phyloP scores from a whole-genome alignment of 441 rosid genomes.

The Omphalea diandra region DNA sequence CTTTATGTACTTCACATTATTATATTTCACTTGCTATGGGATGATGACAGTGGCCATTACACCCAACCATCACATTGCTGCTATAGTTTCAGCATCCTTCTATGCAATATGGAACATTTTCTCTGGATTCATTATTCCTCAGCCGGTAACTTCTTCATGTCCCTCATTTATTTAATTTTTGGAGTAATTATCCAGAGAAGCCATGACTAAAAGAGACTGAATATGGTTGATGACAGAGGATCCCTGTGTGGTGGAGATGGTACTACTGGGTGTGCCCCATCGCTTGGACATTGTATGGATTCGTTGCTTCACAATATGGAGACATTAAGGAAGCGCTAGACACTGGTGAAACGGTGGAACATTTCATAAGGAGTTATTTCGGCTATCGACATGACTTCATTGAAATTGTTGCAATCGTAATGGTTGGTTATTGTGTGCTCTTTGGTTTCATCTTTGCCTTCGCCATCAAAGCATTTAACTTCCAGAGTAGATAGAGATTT shows the following conservation, averaged over 20 bases:
- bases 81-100: conserved; percentile 40
- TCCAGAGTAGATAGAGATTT: conserved; percentile 51
- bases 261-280: conserved; percentile 71
- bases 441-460: conserved; percentile 64
- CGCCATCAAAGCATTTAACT: conserved; percentile 65
- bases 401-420: conserved; percentile 45
- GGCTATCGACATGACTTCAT: conserved; percentile 58
- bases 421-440: conserved; percentile 44
- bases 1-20: conserved; percentile 52
- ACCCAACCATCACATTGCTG: conserved; percentile 51
- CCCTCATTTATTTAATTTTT: neutral
- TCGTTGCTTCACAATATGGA: conserved; percentile 71
- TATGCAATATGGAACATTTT: conserved; percentile 51
- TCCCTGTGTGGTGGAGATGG: conserved; percentile 92
- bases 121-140: conserved; percentile 58
- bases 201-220: neutral
- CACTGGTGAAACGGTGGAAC: conserved; percentile 47
- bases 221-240: conserved; percentile 46
- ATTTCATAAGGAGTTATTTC: conserved; percentile 52
- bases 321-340: conserved; percentile 46
- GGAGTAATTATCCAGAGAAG: neutral
- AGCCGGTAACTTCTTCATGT: conserved; percentile 31
- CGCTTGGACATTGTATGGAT: conserved; percentile 73
- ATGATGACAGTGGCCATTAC: conserved; percentile 66
- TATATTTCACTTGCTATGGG: conserved; percentile 56